These are phyloP conservation scores for Saccharomyces hybrid DNA, from an alignment of 1,139 yeast genomes.

Conservation along the genomic window DNA sequence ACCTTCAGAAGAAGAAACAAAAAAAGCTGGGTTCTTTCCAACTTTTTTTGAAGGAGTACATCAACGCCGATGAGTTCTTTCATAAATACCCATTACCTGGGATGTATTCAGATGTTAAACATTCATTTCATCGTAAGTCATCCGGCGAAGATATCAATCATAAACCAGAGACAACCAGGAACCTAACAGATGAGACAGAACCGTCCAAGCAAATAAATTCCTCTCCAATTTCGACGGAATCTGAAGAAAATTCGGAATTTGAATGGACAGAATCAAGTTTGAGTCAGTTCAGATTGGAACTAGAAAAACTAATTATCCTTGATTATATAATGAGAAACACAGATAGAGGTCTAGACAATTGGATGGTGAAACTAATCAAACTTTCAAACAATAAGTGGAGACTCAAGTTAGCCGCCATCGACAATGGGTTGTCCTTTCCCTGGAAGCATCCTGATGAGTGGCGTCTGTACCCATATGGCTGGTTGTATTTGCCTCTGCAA, in stretches of 20 bases:
- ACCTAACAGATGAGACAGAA: not conserved
- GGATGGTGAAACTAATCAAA: conserved; percentile 54
- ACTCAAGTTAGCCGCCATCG: conserved; percentile 64
- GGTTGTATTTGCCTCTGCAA: conserved; percentile 61
- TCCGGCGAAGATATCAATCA: not conserved
- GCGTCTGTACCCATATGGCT: conserved; percentile 75
- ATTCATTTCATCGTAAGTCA: conserved; percentile 1
- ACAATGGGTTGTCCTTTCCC: conserved; percentile 69
- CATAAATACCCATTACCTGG: conserved; percentile 51
- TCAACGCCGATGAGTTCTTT: conserved; percentile 57
- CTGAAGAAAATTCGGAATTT: conserved; percentile 27
- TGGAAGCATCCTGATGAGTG: conserved; percentile 84
- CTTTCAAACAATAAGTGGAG: conserved; percentile 36
- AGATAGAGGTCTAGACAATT: conserved; percentile 67
- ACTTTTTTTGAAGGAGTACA: conserved; percentile 50
- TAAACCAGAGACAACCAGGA: not conserved
- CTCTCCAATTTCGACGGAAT: conserved; percentile 9
- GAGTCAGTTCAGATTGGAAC: conserved; percentile 49
- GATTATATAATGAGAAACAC: conserved; percentile 73
- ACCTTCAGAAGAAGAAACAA: conserved; percentile 14
- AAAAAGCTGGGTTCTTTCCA: conserved; percentile 64
- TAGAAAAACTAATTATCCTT: conserved; percentile 62
- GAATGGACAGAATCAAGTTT: conserved; percentile 50
- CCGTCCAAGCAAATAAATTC: conserved; percentile 2
- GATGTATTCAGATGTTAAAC: conserved; percentile 8